Evolutionary conservation across 2,329 filamentous ascomycete genomes (phyloP), one percentile per base, ranked within the genome.

Genomic region (Helotiales sp.): DNA sequence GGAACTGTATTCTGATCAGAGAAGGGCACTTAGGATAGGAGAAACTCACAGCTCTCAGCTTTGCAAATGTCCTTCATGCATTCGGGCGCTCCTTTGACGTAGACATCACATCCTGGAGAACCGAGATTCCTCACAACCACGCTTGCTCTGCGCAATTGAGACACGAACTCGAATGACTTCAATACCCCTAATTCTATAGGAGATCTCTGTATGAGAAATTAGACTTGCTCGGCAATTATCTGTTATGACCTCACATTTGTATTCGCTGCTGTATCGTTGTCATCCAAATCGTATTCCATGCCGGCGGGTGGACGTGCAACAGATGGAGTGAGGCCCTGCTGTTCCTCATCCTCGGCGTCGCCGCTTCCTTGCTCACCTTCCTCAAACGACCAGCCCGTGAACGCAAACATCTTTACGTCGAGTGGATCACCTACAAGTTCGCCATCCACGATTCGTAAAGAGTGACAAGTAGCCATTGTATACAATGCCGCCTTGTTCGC

Each of bases 341-440:
- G 87, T 57, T 93, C 89, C 47, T 93, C 90, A 19, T 91, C 87
- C 50, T 89, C 85, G 40, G 80, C 80, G 52, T 84, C 84, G 27
- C 81, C 82, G 24, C 80, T 75, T 52, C 81, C 81, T 65, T 93
- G 87, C 46, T 86, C 86, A 2, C 92, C 91, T 76, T 99, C 95
- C 71, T 96, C 90, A 66, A 91, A 99, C 3, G 85, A 83, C 95
- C 95, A 99, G 5, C 84, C 83, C 0, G 95, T 98, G 66, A 96
- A 99, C 63, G 96, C 88, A 71, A 99, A 99, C 95, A 99, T 99
- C 72, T 98, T 98, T 57, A 97, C 80, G 72, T 99, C 95, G 1
- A 99, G 79, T 4, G 96, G 95, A 69, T 99, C 95, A 1, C 95
- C 95, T 31, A 99, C 82, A 38, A 98, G 82, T 70, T 97, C 92